A percentile compares a stretch with the other conserved stretches of the same genome.
Conservation (phyloP, 352 stramenopile genomes). For the Phytophthora sp. region DNA sequence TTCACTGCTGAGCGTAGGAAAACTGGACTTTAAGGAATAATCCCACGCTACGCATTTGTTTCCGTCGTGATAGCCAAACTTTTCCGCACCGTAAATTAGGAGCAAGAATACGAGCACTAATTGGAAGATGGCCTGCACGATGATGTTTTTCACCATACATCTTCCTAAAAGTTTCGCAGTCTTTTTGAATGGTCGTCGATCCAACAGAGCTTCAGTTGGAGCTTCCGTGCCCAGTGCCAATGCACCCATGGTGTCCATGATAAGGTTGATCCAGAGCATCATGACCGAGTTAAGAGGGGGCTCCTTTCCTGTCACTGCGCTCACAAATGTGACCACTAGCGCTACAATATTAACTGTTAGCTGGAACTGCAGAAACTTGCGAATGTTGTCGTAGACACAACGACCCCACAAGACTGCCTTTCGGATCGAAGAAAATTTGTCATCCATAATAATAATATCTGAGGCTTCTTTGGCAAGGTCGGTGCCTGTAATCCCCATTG, state of each 20-base stretch:
- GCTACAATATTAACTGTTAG: constrained; percentile 87
- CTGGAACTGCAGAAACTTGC: constrained; percentile 87
- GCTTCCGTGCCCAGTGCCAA: constrained; percentile 75
- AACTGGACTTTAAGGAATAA: constrained; percentile 59
- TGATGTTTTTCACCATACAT: constrained; percentile 82
- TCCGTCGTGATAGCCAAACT: constrained; percentile 68
- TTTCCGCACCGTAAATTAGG: constrained; percentile 53
- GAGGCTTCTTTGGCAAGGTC: constrained; percentile 85
- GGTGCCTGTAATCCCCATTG: constrained; percentile 85
- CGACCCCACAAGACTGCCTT: constrained; percentile 81
- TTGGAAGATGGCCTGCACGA: constrained; percentile 72
- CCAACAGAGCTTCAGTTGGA: constrained; percentile 65
- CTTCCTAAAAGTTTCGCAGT: constrained; percentile 55
- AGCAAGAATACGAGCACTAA: constrained; percentile 89
- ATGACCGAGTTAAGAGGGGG: constrained; percentile 85
- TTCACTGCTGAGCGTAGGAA: constrained; percentile 40
- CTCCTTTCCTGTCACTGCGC: constrained; percentile 84
- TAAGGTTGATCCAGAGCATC: constrained; percentile 91
- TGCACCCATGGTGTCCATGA: constrained; percentile 87
- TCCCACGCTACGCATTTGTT: constrained; percentile 53
- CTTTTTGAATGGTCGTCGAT: constrained; percentile 79
- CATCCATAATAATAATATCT: constrained; percentile 90
- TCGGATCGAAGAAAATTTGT: constrained; percentile 86
- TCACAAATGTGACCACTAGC: constrained; percentile 78
- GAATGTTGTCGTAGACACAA: constrained; percentile 87